Percentiles rank a stretch among this genome's conserved stretches.
Conservation (phyloP, 73 alveolate species). For the Stentor coeruleus region DNA sequence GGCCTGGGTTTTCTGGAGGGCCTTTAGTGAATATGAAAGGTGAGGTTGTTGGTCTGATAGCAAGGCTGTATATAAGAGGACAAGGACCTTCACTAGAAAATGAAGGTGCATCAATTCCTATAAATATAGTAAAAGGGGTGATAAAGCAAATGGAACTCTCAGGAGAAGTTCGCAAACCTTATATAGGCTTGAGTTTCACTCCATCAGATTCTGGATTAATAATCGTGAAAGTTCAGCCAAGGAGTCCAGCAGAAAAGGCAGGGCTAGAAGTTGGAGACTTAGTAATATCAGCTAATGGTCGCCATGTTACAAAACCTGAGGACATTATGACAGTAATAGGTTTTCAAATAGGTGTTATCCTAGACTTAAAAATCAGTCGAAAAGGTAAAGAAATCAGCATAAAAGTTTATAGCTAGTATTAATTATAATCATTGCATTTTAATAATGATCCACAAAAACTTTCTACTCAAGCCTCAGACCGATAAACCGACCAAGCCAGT, state of each 20-base stretch:
- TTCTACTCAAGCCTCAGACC: too few species aligned
- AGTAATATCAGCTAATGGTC: slow-evolving; percentile 45
- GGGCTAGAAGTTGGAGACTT: slow-evolving; percentile 64
- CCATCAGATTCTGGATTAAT: slow-evolving; percentile 50
- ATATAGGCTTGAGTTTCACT: neutral
- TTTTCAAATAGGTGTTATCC: neutral
- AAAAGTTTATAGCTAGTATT: too few species aligned
- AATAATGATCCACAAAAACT: too few species aligned
- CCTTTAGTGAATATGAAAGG: slow-evolving; percentile 16
- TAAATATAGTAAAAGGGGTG: neutral
- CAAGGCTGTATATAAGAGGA: neutral
- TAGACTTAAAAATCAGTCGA: neutral
- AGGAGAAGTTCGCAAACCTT: slow-evolving; percentile 4
- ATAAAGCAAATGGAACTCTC: neutral
- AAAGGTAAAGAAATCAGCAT: too few species aligned
- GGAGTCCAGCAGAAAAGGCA: slow-evolving; percentile 62
- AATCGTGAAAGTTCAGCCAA: slow-evolving; percentile 48
- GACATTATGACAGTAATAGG: slow-evolving; percentile 31
- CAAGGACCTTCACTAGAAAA: neutral
- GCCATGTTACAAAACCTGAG: slow-evolving; percentile 33
- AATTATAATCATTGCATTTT: too few species aligned
- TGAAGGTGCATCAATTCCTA: neutral
- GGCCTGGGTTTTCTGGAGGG: slow-evolving; percentile 20
- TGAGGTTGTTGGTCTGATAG: neutral
- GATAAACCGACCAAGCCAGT: too few species aligned